Evolutionary conservation across 2,329 filamentous ascomycete species (phyloP).

Genomic region (Rhynchosporium graminicola): DNA sequence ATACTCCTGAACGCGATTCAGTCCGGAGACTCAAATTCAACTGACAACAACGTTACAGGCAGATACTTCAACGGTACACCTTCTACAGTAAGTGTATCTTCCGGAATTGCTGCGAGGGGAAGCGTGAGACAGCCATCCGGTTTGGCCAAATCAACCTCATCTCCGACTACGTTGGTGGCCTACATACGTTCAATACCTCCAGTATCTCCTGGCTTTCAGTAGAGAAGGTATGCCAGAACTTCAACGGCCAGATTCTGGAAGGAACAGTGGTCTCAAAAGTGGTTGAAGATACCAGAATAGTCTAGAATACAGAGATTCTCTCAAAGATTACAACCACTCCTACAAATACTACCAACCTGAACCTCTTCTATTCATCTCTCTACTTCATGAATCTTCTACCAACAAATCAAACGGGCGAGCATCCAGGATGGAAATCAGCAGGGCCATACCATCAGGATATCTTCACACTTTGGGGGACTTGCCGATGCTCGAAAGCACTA

Average conservation of each 20-base stretch:
- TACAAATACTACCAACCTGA: constrained; percentile 55
- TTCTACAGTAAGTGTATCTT: constrained; percentile 31
- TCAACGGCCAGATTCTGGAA: constrained; percentile 47
- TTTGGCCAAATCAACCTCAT: constrained; percentile 39
- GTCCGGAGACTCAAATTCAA: constrained; percentile 23
- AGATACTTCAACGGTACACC: constrained; percentile 34
- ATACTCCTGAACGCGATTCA: constrained; percentile 54
- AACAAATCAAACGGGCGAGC: constrained; percentile 70
- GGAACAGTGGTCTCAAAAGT: constrained; percentile 47
- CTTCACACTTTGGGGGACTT: constrained; percentile 66
- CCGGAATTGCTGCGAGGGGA: constrained; percentile 34
- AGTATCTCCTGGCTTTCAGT: constrained; percentile 53
- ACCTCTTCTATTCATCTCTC: constrained; percentile 65
- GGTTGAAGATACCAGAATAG: constrained; percentile 48
- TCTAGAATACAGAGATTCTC: constrained; percentile 64
- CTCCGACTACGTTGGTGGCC: constrained; percentile 48
- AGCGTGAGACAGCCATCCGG: constrained; percentile 39
- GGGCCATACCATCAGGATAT: constrained; percentile 73
- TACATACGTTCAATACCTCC: constrained; percentile 48
- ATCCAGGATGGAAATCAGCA: constrained; percentile 60
- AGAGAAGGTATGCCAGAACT: constrained; percentile 51
- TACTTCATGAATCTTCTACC: constrained; percentile 67
- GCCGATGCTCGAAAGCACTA: constrained; percentile 64
- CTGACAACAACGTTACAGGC: constrained; percentile 22
- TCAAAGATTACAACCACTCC: constrained; percentile 63